A percentile compares a stretch with the other conserved stretches of the same genome.
Evolutionary conservation across 768 basidiomycete genomes (phyloP).

Genomic region (Lactarius quietus): DNA sequence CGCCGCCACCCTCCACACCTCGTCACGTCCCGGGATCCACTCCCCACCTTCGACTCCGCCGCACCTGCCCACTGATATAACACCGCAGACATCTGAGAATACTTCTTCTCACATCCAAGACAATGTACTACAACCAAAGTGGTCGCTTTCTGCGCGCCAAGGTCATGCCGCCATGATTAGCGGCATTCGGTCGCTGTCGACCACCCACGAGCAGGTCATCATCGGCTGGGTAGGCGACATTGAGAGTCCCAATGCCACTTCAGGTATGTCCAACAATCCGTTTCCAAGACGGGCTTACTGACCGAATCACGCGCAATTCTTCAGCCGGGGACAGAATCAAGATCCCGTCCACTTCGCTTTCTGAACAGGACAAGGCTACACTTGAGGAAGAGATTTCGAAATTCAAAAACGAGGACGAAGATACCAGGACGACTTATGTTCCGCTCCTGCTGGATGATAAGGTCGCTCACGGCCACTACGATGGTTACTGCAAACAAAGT

Average conservation of each 20-base stretch:
- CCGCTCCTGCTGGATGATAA: conserved; percentile 92
- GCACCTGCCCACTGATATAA: conserved; percentile 47
- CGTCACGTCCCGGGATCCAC: conserved; percentile 44
- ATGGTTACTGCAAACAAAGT: conserved; percentile 98
- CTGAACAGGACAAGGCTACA: conserved; percentile 57
- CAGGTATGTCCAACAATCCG: conserved; percentile 23
- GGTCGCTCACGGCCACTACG: conserved; percentile 90
- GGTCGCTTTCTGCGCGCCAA: conserved; percentile 76
- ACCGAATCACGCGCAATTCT: conserved; percentile 14
- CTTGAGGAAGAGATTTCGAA: conserved; percentile 61
- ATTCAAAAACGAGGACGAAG: conserved; percentile 59
- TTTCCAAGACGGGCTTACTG: conserved; percentile 1
- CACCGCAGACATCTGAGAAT: conserved; percentile 28
- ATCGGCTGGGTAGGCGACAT: conserved; percentile 96
- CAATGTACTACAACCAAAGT: conserved; percentile 39
- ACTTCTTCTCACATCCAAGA: conserved; percentile 9
- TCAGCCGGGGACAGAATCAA: conserved; percentile 33
- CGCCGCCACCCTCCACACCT: conserved; percentile 52
- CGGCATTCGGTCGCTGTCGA: conserved; percentile 80
- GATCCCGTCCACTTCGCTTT: conserved; percentile 50
- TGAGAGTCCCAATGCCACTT: conserved; percentile 38
- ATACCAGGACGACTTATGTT: conserved; percentile 61
- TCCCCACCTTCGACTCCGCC: conserved; percentile 83
- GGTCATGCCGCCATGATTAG: conserved; percentile 96
- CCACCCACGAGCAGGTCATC: conserved; percentile 86